Evolutionary conservation across 371 early-diverging fungal genomes (phyloP).

Genomic region (Blakeslea trispora): DNA sequence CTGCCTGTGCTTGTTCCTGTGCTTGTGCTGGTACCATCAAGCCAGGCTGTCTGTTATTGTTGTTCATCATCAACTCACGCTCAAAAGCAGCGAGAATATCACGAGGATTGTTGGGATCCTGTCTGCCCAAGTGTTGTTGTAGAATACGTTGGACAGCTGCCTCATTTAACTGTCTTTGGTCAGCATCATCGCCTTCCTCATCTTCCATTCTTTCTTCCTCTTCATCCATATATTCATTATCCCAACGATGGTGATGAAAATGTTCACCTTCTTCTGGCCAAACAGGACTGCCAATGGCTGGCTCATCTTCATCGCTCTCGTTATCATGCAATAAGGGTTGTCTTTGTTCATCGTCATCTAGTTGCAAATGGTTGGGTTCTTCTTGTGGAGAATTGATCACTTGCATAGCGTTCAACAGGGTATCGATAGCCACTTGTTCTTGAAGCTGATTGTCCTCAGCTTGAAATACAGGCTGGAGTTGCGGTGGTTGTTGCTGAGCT

Average conservation of each 20-base stretch:
- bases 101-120: not conserved
- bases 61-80: not conserved
- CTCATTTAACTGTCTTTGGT: not conserved
- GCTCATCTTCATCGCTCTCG: not conserved
- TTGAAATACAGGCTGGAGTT: not conserved
- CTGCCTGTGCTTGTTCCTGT: slow-evolving; percentile 12
- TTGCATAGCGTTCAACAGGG: slow-evolving; percentile 28
- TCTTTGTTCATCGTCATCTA: slow-evolving; percentile 5
- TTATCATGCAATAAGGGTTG: not conserved
- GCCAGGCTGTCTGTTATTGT: not conserved
- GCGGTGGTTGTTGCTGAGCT: not conserved
- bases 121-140: slow-evolving; percentile 4
- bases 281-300: too few species aligned
- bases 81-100: not conserved
- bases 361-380: slow-evolving; percentile 2
- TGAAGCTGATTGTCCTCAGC: slow-evolving; percentile 10
- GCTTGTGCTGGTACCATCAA: not conserved
- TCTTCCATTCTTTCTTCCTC: not conserved
- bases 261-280: not conserved
- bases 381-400: slow-evolving; percentile 19
- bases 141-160: slow-evolving; percentile 3
- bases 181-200: not conserved
- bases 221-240: not conserved
- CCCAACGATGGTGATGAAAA: not conserved
- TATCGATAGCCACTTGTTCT: slow-evolving; percentile 29